Evolutionary conservation across 805 yeast species (phyloP), one percentile per base, ranked within the genome.

Genomic region (Diddensiella santjacobensis): DNA sequence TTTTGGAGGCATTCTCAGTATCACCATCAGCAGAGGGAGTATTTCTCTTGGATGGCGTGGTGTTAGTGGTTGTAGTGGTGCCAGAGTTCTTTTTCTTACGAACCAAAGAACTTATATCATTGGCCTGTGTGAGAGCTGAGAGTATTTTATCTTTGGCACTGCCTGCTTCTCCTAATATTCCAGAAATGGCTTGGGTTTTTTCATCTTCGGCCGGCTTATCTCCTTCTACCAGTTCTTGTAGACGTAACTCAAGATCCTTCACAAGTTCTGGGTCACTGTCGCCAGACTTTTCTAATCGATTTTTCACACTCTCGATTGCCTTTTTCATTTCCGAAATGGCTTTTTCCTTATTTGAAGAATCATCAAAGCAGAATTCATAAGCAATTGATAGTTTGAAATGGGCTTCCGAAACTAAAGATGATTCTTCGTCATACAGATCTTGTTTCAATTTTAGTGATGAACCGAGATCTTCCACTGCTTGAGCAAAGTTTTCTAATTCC

Each of bases 331-430:
- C 78, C 1, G 72, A 71, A 2, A 78, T 72, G 4, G 88, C 85
- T 54, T 71, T 68, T 4, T 64, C 60, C 46, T 77, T 74, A 57
- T 74, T 69, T 0, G 58, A 55, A 0, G 73, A 72, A 54, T 75
- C 75, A 39, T 78, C 85, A n/a, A 73, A 72, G 49, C 77, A 70
- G 57, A 85, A 83, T 58, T 89, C 96, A 48, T 78, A 69, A 0
- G 96, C 93, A 43, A 88, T 70, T 0, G 95, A 83, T 35, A 87
- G 70, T 65, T 86, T 87, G 69, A 82, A 89, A 64, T 85, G 85
- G 0, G 88, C 81, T 63, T 88, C 96, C 15, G 90, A 81, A 6
- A 87, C 71, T 39, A 81, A 66, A 2, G 84, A 71, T 2, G 85
- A 75, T 5, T 68, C 65, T n/a, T 66, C 64, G 2, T 75, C 74